Percentiles rank a stretch among this genome's conserved stretches.
phyloP scores from a whole-genome alignment of 1,139 yeast genomes.

The Williopsis jadinii region DNA sequence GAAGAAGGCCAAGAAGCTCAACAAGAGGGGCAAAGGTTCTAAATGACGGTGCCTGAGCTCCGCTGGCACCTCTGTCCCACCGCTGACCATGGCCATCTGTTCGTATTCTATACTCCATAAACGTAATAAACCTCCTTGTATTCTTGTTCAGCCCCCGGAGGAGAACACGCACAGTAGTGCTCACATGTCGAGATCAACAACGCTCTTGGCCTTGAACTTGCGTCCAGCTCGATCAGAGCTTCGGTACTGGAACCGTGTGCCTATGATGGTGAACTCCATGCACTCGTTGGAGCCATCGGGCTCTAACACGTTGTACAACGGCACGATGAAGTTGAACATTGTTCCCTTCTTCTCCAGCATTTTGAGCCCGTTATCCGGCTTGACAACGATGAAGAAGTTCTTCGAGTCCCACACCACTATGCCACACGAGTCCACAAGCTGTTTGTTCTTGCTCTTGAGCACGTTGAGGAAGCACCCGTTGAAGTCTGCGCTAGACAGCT shows the following conservation, averaged over 20 bases:
- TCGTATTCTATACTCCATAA: not conserved
- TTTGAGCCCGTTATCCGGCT: slow-evolving; percentile 44
- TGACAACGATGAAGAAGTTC: slow-evolving; percentile 58
- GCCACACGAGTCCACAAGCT: slow-evolving; percentile 61
- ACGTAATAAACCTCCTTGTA: too few species aligned
- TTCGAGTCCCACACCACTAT: slow-evolving; percentile 87
- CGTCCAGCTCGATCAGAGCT: slow-evolving; percentile 78
- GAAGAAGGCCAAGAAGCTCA: slow-evolving; percentile 9
- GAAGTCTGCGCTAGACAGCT: slow-evolving; percentile 74
- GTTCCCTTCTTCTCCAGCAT: slow-evolving; percentile 56
- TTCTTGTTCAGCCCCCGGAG: too few species aligned
- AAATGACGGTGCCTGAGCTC: too few species aligned
- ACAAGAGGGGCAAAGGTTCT: slow-evolving; percentile 2
- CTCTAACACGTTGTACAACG: slow-evolving; percentile 24
- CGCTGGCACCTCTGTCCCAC: too few species aligned
- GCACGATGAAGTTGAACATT: slow-evolving; percentile 48
- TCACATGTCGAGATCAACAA: slow-evolving; percentile 42
- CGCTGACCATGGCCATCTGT: too few species aligned
- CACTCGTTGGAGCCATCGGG: slow-evolving; percentile 25
- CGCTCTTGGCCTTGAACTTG: slow-evolving; percentile 75
- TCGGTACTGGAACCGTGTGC: slow-evolving; percentile 72
- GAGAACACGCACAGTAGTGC: too few species aligned
- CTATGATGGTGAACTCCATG: slow-evolving; percentile 61
- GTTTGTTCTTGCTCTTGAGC: slow-evolving; percentile 47
- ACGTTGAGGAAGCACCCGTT: slow-evolving; percentile 71